These are phyloP conservation scores for Tulasnella sp. DNA, from an alignment of 768 basidiomycete species.

Conservation along the genomic window DNA sequence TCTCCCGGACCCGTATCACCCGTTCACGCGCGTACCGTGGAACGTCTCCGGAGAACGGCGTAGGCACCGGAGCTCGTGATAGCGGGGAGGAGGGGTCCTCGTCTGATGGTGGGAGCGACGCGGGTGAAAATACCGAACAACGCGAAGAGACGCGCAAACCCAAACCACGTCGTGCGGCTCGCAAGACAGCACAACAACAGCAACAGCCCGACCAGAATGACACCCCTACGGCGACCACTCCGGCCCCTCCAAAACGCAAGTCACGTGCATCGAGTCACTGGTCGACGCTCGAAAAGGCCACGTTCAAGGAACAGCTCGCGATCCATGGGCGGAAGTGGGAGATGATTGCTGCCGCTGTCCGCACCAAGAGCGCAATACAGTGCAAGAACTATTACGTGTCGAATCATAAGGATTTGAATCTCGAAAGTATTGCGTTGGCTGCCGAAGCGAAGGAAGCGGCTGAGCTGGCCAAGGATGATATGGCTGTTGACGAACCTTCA, in stretches of 20 bases:
- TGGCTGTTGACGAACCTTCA: no score
- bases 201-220: background rate
- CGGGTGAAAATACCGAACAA: background rate
- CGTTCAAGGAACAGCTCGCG: constrained; percentile 6
- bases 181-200: no score
- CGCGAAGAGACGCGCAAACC: background rate
- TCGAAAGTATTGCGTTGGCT: constrained; percentile 2
- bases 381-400: constrained; percentile 8
- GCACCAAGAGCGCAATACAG: constrained; percentile 7
- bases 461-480: no score
- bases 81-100: background rate
- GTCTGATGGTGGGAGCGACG: background rate
- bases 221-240: background rate
- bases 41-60: constrained; percentile 3
- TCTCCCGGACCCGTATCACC: background rate
- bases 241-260: background rate
- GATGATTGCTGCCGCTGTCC: background rate
- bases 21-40: background rate
- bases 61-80: background rate
- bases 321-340: constrained; percentile 3
- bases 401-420: background rate
- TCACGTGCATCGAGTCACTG: constrained; percentile 11
- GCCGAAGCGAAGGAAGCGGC: no score
- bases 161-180: background rate
- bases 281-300: constrained; percentile 3